phyloP scores from a whole-genome alignment of 1,139 yeast species.

The Magnusiomyces sp. region DNA sequence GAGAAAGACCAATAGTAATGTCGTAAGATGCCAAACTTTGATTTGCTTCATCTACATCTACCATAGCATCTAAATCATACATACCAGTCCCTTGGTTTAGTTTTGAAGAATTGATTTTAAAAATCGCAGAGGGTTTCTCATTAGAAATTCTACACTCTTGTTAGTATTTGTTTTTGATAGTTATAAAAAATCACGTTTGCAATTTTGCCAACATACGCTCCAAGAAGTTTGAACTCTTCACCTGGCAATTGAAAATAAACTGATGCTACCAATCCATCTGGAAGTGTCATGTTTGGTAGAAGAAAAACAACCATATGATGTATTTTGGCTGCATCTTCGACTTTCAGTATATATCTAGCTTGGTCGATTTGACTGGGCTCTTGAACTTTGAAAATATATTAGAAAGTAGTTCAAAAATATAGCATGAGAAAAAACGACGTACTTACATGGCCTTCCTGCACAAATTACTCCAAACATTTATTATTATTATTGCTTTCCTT shows the following conservation, averaged over 20 bases:
- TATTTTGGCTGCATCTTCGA: constrained; percentile 53
- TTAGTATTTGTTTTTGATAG: no score
- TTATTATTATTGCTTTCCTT: constrained; percentile 27
- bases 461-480: constrained; percentile 41
- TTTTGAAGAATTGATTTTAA: constrained; percentile 54
- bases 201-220: constrained; percentile 33
- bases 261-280: constrained; percentile 66
- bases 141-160: constrained; percentile 47
- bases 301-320: constrained; percentile 71
- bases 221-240: constrained; percentile 69
- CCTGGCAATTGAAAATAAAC: constrained; percentile 82
- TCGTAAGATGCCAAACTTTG: constrained; percentile 18
- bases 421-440: neutral
- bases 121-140: constrained; percentile 83
- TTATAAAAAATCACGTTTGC: neutral
- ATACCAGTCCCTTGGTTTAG: constrained; percentile 19
- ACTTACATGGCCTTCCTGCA: constrained; percentile 36
- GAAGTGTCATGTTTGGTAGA: constrained; percentile 46
- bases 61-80: constrained; percentile 31
- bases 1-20: constrained; percentile 75
- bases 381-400: constrained; percentile 30
- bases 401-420: neutral
- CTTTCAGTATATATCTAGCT: constrained; percentile 51
- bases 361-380: constrained; percentile 45
- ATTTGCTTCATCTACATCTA: constrained; percentile 25